These are phyloP conservation scores for Solanum okadae DNA, from an alignment of 257 asterid species.

Conservation along the genomic window DNA sequence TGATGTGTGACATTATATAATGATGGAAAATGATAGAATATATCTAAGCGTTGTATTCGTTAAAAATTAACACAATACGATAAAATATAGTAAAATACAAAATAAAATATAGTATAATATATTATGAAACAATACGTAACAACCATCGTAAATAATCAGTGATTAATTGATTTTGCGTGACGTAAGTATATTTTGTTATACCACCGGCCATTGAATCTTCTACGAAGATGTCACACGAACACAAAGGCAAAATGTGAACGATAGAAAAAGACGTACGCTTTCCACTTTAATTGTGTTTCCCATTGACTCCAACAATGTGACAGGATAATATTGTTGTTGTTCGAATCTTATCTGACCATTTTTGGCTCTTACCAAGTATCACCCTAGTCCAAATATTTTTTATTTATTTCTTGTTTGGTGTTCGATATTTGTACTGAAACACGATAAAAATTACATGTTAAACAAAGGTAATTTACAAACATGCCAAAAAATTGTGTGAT, in stretches of 20 bases:
- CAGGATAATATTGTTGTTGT: neutral
- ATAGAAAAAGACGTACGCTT: neutral
- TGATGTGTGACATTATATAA: no score
- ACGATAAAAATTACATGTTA: neutral
- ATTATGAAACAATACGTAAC: no score
- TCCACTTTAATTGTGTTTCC: neutral
- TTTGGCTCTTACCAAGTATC: neutral
- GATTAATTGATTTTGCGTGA: neutral
- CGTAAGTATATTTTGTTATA: neutral
- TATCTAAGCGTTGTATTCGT: no score
- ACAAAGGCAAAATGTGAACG: neutral
- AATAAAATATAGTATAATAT: no score
- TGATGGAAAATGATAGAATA: no score
- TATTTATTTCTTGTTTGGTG: no score
- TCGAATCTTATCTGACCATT: neutral
- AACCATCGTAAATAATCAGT: neutral
- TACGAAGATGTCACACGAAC: neutral
- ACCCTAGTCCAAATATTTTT: neutral
- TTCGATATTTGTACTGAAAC: no score
- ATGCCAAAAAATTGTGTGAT: neutral
- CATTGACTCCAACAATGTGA: neutral
- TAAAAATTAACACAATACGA: no score
- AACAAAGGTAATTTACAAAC: neutral
- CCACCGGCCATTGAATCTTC: neutral
- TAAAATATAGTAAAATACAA: no score